Evolutionary conservation across 768 basidiomycete species (phyloP), one percentile per base, ranked within the genome.

Genomic region (Tricholomella constricta): DNA sequence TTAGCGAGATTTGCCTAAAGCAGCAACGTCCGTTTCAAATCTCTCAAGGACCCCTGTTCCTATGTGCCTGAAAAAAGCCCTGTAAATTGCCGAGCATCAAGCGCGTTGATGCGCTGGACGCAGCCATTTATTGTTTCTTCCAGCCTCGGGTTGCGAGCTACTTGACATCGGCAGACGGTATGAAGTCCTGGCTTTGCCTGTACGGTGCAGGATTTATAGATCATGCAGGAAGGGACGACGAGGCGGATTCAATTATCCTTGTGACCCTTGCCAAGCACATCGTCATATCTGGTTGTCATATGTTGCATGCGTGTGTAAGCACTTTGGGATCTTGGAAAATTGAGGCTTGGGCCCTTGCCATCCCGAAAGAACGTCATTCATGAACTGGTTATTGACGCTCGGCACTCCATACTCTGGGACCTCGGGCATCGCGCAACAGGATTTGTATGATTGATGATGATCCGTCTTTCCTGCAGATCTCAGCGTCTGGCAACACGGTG

Each of bases 11-110:
- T 35, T 17, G 48, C 68, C 63, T 52, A 63, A 67, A 57, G 48
- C 56, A 64, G 68, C 43, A 62, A 53, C 48, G 53, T 61, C 56
- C 58, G 54, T 57, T 60, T 55, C 52, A 56, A 48, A 57, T 46
- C 54, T 58, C 51, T 51, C 42, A 42, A 31, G 37, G 20, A 51
- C 56, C 52, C 59, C 52, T 57, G 59, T 48, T 52, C 52, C 56
- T 55, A 51, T 48, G 65, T 65, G 57, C 65, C 63, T 66, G 65
- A 47, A 31, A 40, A 27, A 25, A 42, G 25, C 41, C 41, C 41
- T 43, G 25, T n/a, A n/a, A 8, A 17, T n/a, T 27, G 26, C 23
- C 42, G 23, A 27, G 6, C 42, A 26, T 43, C 25, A 43, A 27
- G 15, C 25, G 25, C 25, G 6, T 23, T 41, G 41, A 42, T 23